Conservation (phyloP, 2,329 filamentous ascomycete species). For the Periglandula ipomoeae region DNA sequence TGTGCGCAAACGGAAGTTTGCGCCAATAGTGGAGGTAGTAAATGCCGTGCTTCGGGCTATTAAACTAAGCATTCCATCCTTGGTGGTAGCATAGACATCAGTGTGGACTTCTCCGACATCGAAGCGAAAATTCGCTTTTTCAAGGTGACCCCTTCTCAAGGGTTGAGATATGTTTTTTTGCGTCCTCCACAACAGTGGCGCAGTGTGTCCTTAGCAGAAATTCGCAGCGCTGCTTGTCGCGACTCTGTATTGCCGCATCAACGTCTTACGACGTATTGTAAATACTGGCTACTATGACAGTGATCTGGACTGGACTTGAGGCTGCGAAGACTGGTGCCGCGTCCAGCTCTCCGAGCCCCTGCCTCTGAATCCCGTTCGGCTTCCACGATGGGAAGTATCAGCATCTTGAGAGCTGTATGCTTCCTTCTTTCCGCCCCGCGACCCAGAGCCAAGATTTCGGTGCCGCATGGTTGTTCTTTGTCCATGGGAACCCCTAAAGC, state of each 20-base stretch:
- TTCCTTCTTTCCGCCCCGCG: conserved; percentile 25
- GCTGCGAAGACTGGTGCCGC: conserved; percentile 16
- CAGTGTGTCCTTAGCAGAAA: no score
- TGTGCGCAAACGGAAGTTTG: conserved; percentile 10
- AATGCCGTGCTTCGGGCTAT: conserved; percentile 6
- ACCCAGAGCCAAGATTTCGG: conserved; percentile 20
- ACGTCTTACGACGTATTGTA: no score
- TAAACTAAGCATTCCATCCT: no score
- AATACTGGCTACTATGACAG: not conserved
- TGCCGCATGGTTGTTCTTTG: conserved; percentile 17
- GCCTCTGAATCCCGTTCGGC: conserved; percentile 31
- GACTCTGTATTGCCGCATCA: not conserved
- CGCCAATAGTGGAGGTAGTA: conserved; percentile 13
- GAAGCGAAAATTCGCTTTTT: no score
- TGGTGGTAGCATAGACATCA: not conserved
- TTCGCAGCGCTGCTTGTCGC: not conserved
- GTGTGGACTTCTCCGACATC: no score
- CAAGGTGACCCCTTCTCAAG: no score
- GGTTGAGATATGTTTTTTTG: no score
- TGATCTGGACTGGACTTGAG: conserved; percentile 7
- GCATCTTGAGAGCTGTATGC: conserved; percentile 19
- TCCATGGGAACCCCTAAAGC: conserved; percentile 16
- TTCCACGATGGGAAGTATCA: conserved; percentile 18
- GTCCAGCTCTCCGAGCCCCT: conserved; percentile 33
- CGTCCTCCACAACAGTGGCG: not conserved